Base-by-base conservation (phyloP, 331 rosid genomes). In the Acacia concinna region DNA sequence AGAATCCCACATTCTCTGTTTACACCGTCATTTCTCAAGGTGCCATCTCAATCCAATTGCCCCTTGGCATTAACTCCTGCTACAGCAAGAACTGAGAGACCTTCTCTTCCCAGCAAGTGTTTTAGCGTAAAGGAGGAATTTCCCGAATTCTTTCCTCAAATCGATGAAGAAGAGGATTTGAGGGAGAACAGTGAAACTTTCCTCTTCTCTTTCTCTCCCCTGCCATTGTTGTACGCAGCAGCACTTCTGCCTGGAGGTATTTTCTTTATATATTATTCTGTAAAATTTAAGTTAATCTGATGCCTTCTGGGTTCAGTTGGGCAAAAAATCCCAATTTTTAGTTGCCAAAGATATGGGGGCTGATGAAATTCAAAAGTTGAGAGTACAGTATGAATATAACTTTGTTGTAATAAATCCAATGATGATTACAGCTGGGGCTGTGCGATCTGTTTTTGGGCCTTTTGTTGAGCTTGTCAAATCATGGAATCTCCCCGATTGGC, bases 231-330 rank as follows among this genome's bases (percentile, higher is more conserved):
- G 20, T 80, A 77, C 63, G 73, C 89, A 31, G 97, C 93, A 75
- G 82, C 91, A 77, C 87, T 87, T 63, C 27, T 95, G 60, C 97
- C 99, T 8, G 99, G 97, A 86, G 97, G 98, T 94, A 81, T 78
- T 35, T 9, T 34, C 28, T 1, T 54, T 8, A n/a, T 14, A 32
- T 28, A 2, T 46, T 54, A 8, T 56, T 56, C 38, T 2, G 4
- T 72, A 21, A 34, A 73, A 52, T 73, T 11, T n/a, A 12, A 73
- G 31, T 43, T 65, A 20, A 38, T 68, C 32, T 6, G n/a, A 67
- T n/a, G 9, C 41, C 17, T 47, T 43, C 28, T 32, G 5, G 10
- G 43, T 31, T 47, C 64, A 8, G 10, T 28, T 71, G 32, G 65
- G 60, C 40, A 27, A 17, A 28, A 7, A 46, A 44, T 44, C 38